These are phyloP conservation scores for Neurospora sp. DNA, from an alignment of 495 filamentous ascomycete species.

Conservation along the genomic window DNA sequence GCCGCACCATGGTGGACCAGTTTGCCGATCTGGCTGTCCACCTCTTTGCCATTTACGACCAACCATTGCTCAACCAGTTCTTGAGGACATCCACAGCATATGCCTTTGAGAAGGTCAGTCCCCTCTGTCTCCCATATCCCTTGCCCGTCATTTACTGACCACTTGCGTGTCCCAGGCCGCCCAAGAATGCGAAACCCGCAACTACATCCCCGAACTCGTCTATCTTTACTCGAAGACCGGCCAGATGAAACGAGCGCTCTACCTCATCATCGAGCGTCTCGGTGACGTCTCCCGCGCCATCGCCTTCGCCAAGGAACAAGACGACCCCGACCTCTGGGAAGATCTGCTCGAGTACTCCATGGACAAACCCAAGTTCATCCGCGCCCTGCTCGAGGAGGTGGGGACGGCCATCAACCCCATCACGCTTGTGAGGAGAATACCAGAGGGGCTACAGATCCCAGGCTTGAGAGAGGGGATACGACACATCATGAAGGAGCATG, in stretches of 20 bases:
- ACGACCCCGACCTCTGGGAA: conserved; percentile 86
- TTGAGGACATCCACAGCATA: conserved; percentile 77
- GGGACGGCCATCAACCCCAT: conserved; percentile 88
- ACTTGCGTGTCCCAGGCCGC: conserved; percentile 42
- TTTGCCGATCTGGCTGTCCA: conserved; percentile 78
- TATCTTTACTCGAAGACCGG: conserved; percentile 92
- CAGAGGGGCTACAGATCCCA: conserved; percentile 81
- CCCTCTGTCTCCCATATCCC: background rate
- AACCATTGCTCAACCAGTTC: conserved; percentile 71
- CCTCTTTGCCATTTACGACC: conserved; percentile 77
- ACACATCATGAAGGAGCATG: conserved; percentile 83
- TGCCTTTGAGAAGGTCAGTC: conserved; percentile 54
- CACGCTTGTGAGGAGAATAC: conserved; percentile 79
- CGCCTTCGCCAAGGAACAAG: conserved; percentile 82
- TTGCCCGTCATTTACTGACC: conserved; percentile 3
- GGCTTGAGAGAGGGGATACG: conserved; percentile 76
- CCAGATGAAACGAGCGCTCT: conserved; percentile 79
- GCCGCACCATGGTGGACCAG: conserved; percentile 67
- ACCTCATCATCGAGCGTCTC: conserved; percentile 81
- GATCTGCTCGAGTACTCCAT: conserved; percentile 90
- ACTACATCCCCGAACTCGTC: conserved; percentile 82
- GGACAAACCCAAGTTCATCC: conserved; percentile 92
- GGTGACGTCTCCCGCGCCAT: conserved; percentile 86
- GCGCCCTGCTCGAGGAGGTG: conserved; percentile 83
- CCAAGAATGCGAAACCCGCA: conserved; percentile 62